phyloP scores from a whole-genome alignment of 805 yeast genomes.

The Candida broadrunensis region DNA sequence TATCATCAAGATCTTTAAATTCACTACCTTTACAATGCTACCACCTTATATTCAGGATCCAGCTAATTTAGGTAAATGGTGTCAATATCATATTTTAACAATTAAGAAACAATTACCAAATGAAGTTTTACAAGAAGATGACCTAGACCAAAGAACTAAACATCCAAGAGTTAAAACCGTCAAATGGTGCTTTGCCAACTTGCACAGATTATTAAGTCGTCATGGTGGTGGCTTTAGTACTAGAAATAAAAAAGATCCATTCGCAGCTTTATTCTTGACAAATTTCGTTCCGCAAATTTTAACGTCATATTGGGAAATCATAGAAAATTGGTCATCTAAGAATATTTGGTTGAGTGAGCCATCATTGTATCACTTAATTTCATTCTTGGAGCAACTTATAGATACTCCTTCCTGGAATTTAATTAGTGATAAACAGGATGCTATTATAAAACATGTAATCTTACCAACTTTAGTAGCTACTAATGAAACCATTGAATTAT shows the following conservation, averaged over 20 bases:
- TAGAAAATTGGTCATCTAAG: conserved; percentile 38
- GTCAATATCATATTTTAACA: conserved; percentile 34
- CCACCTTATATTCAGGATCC: conserved; percentile 36
- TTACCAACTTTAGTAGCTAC: conserved; percentile 40
- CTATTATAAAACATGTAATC: conserved; percentile 36
- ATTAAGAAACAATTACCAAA: conserved; percentile 39
- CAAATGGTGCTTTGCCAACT: conserved; percentile 45
- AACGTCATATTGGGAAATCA: conserved; percentile 40
- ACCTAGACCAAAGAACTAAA: conserved; percentile 23
- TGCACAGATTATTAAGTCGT: conserved; percentile 38
- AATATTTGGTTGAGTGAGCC: conserved; percentile 39
- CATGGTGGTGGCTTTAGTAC: conserved; percentile 44
- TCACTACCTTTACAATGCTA: conserved; percentile 33
- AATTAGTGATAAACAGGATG: conserved; percentile 37
- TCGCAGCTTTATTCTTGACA: conserved; percentile 28
- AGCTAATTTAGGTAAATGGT: conserved; percentile 39
- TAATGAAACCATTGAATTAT: conserved; percentile 36
- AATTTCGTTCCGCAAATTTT: conserved; percentile 43
- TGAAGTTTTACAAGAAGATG: conserved; percentile 28
- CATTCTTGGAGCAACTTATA: conserved; percentile 40
- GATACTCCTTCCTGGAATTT: conserved; percentile 38
- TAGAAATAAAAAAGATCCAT: conserved; percentile 23
- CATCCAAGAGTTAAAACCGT: conserved; percentile 44
- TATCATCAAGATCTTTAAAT: conserved; percentile 40
- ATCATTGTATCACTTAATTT: conserved; percentile 39